These are phyloP conservation scores for Clavispora carvajalis DNA, from an alignment of 805 yeast species.

Conservation along the genomic window DNA sequence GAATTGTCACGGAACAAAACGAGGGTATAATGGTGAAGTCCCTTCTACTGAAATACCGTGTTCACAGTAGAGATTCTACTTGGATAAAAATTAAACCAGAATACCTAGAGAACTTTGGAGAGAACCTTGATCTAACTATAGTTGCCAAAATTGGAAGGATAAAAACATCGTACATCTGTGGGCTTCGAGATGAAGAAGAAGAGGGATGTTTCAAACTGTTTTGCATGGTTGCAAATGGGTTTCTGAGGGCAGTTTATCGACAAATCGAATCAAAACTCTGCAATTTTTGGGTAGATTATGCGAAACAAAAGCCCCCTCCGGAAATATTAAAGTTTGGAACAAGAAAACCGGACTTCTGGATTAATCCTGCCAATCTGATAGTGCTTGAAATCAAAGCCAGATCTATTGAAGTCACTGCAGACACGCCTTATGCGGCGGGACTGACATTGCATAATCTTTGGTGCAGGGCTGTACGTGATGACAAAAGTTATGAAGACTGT, in stretches of 20 bases:
- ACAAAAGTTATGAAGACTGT: conserved; percentile 56
- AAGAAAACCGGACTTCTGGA: conserved; percentile 67
- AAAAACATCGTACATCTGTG: conserved; percentile 72
- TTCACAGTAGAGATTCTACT: conserved; percentile 55
- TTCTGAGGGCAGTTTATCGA: conserved; percentile 57
- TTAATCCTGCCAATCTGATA: conserved; percentile 68
- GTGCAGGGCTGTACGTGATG: conserved; percentile 61
- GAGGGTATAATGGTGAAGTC: conserved; percentile 84
- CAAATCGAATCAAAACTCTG: conserved; percentile 51
- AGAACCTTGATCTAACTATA: conserved; percentile 69
- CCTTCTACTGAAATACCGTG: conserved; percentile 49
- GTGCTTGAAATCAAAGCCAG: conserved; percentile 83
- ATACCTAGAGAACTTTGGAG: conserved; percentile 80
- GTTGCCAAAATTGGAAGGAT: conserved; percentile 74
- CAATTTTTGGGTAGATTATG: conserved; percentile 54
- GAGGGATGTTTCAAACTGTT: conserved; percentile 54
- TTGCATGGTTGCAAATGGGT: conserved; percentile 81
- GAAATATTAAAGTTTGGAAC: conserved; percentile 48
- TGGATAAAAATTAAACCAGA: conserved; percentile 95
- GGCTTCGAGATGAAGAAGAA: conserved; percentile 45
- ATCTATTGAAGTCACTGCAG: conserved; percentile 48
- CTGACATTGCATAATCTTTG: conserved; percentile 74
- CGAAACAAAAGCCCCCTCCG: conserved; percentile 27
- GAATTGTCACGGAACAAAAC: conserved; percentile 55
- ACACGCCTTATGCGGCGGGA: conserved; percentile 52